Base-by-base conservation (phyloP, 2,329 filamentous ascomycete species). In the Epichloe glyceriae region DNA sequence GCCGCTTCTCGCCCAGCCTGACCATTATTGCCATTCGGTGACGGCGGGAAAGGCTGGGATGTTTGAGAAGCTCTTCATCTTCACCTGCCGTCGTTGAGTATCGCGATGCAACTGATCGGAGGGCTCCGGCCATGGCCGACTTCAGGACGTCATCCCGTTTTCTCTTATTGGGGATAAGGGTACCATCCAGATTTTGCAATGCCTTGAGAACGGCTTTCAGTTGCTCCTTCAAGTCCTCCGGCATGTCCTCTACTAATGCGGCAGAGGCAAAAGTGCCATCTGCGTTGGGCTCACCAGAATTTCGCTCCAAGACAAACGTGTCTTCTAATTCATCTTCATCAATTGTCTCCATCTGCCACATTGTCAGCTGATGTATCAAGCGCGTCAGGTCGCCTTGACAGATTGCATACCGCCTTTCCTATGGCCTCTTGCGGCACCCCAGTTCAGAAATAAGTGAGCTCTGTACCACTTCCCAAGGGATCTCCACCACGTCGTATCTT, bases 401-500 rank as follows among this genome's bases (percentile, higher is more conserved):
- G 30, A 17, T 55, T 22, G 61, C 71, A 64, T 59, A 74, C 71
- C 42, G 71, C 66, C 54, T 70, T 69, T 30, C 65, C 66, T 58
- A 74, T 67, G 1, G 68, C 59, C 12, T 64, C 57, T 2, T 63
- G 61, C 1, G 69, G 63, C 17, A 71, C 53, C 2, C 60, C 45
- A 77, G 63, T 17, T 68, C 60, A 11, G 64, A 59, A 17, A 64
- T 63, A 37, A 74, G 58, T 7, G 75, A 67, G 1, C 68, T 65
- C 42, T 75, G 67, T 20, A 91, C 72, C 8, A 80, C 59, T 0
- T 73, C 69, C 69, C 83, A 79, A 0, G 85, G 73, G 35, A 95
- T 67, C 63, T 96, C 90, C 1, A 87, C 84, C 1, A 95, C 87
- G 58, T 95, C 88, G 64, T 89, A 88, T 40, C 82, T 74, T 10